Conservation (phyloP, 2,329 filamentous ascomycete genomes). For the Hypoxylon sp. region DNA sequence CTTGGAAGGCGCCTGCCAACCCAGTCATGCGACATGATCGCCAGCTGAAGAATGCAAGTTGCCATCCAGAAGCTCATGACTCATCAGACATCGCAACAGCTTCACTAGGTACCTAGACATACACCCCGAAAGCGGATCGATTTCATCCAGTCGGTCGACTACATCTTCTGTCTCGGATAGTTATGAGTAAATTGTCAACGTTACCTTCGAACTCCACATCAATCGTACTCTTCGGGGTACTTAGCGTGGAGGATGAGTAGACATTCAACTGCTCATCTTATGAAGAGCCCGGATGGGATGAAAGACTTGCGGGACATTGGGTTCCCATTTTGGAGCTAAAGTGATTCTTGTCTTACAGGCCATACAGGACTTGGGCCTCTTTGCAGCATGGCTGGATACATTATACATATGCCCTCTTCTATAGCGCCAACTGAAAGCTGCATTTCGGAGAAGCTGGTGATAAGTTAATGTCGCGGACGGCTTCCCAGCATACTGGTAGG, state of each 20-base stretch:
- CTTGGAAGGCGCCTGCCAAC: neutral
- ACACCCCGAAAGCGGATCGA: neutral
- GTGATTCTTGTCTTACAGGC: neutral
- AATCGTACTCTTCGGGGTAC: neutral
- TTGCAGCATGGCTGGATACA: slow-evolving; percentile 5
- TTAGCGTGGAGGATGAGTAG: neutral
- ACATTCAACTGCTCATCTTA: neutral
- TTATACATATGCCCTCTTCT: neutral
- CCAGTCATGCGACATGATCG: neutral
- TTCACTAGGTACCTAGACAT: neutral
- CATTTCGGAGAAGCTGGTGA: neutral
- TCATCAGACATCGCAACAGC: neutral
- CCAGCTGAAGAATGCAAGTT: neutral
- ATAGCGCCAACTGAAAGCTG: neutral
- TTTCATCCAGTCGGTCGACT: slow-evolving; percentile 2
- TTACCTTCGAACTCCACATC: neutral
- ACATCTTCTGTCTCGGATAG: neutral
- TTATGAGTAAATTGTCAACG: neutral
- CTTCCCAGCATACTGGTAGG: neutral
- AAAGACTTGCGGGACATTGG: neutral
- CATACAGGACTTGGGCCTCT: neutral
- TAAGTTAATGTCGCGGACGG: neutral
- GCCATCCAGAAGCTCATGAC: neutral
- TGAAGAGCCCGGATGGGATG: neutral
- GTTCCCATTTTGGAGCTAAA: neutral